phyloP scores from a whole-genome alignment of 331 rosid genomes.

The Malus hybrid region DNA sequence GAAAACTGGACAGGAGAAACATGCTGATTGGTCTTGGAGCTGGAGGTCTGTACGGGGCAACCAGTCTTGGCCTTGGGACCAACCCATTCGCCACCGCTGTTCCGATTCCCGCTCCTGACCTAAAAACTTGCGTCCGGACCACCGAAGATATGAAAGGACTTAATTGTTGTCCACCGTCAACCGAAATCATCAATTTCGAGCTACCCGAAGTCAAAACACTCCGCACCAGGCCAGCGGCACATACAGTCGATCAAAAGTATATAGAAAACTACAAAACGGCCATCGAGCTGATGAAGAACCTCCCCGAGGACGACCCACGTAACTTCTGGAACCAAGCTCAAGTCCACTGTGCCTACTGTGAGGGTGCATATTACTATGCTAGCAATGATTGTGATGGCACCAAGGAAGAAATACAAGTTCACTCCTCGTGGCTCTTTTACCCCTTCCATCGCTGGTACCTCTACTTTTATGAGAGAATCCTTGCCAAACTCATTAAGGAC shows the following conservation, averaged over 20 bases:
- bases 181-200: constrained; percentile 33
- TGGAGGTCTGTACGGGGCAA: neutral
- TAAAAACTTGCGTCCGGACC: constrained; percentile 32
- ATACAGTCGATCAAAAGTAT: constrained; percentile 22
- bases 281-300: constrained; percentile 35
- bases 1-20: neutral
- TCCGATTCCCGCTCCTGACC: constrained; percentile 30
- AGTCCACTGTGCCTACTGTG: constrained; percentile 64
- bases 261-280: constrained; percentile 46
- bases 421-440: constrained; percentile 63
- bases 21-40: neutral
- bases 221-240: constrained; percentile 44
- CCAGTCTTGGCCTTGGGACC: neutral
- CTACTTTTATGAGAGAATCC: constrained; percentile 60
- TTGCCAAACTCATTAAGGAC: constrained; percentile 42
- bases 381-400: neutral
- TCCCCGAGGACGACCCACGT: constrained; percentile 52
- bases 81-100: constrained; percentile 11
- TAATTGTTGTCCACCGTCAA: constrained; percentile 47
- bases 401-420: constrained; percentile 42
- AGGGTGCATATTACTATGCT: constrained; percentile 24
- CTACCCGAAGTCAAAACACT: neutral
- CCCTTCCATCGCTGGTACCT: constrained; percentile 71
- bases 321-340: constrained; percentile 50
- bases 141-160: neutral